These are phyloP conservation scores for Neurospora sp. DNA, from an alignment of 495 filamentous ascomycete species.

Conservation along the genomic window DNA sequence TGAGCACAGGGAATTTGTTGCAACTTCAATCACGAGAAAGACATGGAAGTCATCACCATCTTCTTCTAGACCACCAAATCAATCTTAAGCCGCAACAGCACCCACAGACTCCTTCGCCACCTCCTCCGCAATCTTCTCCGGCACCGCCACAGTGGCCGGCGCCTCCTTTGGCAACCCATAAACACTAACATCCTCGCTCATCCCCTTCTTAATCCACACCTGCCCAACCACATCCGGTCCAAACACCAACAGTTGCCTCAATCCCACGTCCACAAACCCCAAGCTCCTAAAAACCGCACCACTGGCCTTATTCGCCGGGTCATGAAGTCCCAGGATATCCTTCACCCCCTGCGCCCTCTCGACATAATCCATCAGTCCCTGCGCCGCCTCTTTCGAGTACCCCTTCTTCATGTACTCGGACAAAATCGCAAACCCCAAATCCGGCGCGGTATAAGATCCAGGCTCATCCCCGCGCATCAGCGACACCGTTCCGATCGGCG, in stretches of 20 bases:
- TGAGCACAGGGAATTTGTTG: too few relatives aligned
- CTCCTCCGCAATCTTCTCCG: not conserved
- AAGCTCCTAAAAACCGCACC: slow-evolving; percentile 24
- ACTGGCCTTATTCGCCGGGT: slow-evolving; percentile 16
- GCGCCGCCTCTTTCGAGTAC: slow-evolving; percentile 29
- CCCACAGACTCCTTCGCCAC: not conserved
- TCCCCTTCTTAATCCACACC: slow-evolving; percentile 20
- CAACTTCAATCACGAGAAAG: too few relatives aligned
- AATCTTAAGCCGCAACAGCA: not conserved
- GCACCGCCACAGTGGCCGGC: not conserved
- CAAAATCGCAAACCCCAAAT: slow-evolving; percentile 28
- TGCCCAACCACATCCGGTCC: slow-evolving; percentile 9
- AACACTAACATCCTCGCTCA: slow-evolving; percentile 20
- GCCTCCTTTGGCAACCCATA: slow-evolving; percentile 11
- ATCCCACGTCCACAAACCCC: slow-evolving; percentile 22
- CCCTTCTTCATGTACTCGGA: slow-evolving; percentile 25
- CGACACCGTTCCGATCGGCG: slow-evolving; percentile 19
- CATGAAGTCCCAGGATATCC: slow-evolving; percentile 16
- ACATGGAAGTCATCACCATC: too few relatives aligned
- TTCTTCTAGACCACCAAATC: not conserved
- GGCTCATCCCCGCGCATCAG: slow-evolving; percentile 22
- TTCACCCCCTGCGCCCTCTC: slow-evolving; percentile 12
- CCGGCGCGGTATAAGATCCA: slow-evolving; percentile 18
- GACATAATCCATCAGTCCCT: slow-evolving; percentile 21
- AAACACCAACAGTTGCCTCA: slow-evolving; percentile 21